Base-by-base conservation (phyloP, 192 early-diverging fungal genomes). In the Chytriomyces hyalinus region DNA sequence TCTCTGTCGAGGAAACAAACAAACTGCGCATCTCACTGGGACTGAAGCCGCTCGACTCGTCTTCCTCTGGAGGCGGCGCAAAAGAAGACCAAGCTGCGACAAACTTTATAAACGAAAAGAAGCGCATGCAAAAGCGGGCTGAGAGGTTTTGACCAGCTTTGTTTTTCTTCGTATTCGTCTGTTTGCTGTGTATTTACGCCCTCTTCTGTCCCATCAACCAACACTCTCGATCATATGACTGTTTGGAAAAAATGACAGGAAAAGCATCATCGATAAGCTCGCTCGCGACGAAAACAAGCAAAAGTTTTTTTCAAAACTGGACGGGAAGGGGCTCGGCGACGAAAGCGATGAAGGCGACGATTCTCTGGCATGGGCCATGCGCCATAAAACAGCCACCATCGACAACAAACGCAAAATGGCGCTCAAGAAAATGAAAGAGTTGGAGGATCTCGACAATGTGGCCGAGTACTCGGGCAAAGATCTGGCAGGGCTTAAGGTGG, bases 401-500 rank as follows among this genome's bases (percentile, higher is more conserved):
- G 80, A 82, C 68, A 87, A 88, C 64, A 82, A 86, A 70, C 77
- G 80, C 77, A 81, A 81, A 74, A 70, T 63, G 79, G 85, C 70
- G 5, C 26, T 50, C 61, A 81, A 83, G 75, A 79, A 79, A 51
- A 67, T 53, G 64, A 20, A 61, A 57, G 84, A 88, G 62, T 47
- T 87, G 44, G 78, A 68, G 45, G 83, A 79, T 51, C 73, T 85
- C 78, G 82, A 86, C 47, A 17, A 53, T 15, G 65, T 73, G 10
- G 22, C 45, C 11, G 49, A 45, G 43, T 81, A 73, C 62, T 44
- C 2, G 10, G 43, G 82, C 71, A 62, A 84, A 7, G 88, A 94
- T 61, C 83, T 98, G 5, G 75, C 83, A 6, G 96, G 96, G 0
- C 73, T 97, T 10, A 77, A 87, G 36, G 93, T 98, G 4, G 91